These are phyloP conservation scores for Nicotiana benthamiana DNA, from an alignment of 257 asterid genomes.

Conservation along the genomic window DNA sequence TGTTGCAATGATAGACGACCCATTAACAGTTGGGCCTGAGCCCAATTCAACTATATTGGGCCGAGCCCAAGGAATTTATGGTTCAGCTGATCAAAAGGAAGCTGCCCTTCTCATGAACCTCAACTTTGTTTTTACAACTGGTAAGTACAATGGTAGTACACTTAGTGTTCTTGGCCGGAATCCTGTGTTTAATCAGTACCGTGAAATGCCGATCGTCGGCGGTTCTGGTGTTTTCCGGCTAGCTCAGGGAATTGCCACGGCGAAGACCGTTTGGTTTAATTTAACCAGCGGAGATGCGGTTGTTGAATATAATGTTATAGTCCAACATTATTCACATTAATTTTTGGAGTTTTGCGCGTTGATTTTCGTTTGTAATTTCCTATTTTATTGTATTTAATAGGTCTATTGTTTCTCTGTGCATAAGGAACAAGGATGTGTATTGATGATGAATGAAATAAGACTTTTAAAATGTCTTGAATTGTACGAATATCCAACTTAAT, in stretches of 20 bases:
- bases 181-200: conserved; percentile 15
- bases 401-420: not conserved
- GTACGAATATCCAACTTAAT: too few relatives aligned
- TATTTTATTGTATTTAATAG: too few relatives aligned
- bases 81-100: conserved; percentile 17
- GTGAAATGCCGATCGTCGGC: conserved; percentile 41
- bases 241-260: conserved; percentile 29
- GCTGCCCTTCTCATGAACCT: conserved; percentile 22
- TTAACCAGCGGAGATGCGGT: conserved; percentile 11
- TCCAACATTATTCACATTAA: conserved; percentile 11
- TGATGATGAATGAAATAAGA: not conserved
- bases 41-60: conserved; percentile 26
- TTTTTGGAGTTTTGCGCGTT: not conserved
- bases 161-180: conserved; percentile 26
- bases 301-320: conserved; percentile 22
- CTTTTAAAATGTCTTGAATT: too few relatives aligned
- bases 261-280: conserved; percentile 8
- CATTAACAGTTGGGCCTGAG: conserved; percentile 16
- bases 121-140: conserved; percentile 24
- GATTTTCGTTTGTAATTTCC: too few relatives aligned
- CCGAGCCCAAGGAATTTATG: conserved; percentile 37
- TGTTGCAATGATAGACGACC: conserved; percentile 23
- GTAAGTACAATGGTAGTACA: conserved; percentile 39
- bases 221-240: conserved; percentile 48
- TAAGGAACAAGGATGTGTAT: not conserved